Conservation (phyloP, 2,329 filamentous ascomycete genomes). For the Alternaria arbusti region DNA sequence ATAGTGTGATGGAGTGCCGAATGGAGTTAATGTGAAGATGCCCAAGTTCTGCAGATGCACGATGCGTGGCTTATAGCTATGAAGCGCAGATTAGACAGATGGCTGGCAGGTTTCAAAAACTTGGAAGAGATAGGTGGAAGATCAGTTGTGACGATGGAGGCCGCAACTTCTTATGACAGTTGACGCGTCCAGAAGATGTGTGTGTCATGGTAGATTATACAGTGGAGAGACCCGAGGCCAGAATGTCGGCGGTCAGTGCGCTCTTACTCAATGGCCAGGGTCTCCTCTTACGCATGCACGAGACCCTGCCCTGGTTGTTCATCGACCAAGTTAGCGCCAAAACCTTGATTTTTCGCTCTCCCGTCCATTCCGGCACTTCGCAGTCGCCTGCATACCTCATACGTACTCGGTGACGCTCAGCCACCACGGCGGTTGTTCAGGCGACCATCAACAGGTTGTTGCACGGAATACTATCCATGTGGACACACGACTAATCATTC, state of each 20-base stretch:
- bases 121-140: not conserved
- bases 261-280: slow-evolving; percentile 6
- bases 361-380: slow-evolving; percentile 4
- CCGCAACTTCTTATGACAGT: slow-evolving; percentile 10
- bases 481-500: not conserved
- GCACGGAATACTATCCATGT: not conserved
- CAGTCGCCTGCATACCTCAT: slow-evolving; percentile 1
- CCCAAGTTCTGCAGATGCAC: not conserved
- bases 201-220: slow-evolving; percentile 17
- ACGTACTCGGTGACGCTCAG: not conserved
- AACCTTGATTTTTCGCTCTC: slow-evolving; percentile 6
- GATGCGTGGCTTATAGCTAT: slow-evolving; percentile 5
- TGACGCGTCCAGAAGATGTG: slow-evolving; percentile 11
- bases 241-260: slow-evolving; percentile 8
- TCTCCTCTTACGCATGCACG: slow-evolving; percentile 5
- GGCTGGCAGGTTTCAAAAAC: not conserved
- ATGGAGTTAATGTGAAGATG: slow-evolving; percentile 4
- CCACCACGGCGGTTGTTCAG: not conserved
- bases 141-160: slow-evolving; percentile 2
- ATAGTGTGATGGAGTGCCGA: slow-evolving; percentile 6
- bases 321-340: slow-evolving; percentile 5
- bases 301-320: slow-evolving; percentile 13
- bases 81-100: not conserved
- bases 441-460: not conserved
- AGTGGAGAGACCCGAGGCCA: slow-evolving; percentile 12